These are phyloP conservation scores for Nemophila menziesii DNA, from an alignment of 257 asterid species.

Conservation along the genomic window DNA sequence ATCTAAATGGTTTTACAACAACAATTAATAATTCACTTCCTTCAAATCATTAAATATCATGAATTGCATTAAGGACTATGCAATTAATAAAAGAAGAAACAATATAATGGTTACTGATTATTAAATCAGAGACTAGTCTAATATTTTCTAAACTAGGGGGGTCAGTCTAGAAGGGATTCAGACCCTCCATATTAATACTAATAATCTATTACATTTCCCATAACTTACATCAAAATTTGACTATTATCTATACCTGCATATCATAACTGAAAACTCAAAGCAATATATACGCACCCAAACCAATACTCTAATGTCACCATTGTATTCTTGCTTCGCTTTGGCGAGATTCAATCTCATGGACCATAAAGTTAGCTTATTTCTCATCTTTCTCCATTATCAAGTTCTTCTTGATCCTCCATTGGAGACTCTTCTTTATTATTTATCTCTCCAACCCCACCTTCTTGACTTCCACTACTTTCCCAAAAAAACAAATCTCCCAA, in stretches of 20 bases:
- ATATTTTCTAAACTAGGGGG: background rate
- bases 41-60: too few species aligned
- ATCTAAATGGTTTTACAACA: too few species aligned
- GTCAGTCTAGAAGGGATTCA: background rate
- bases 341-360: conserved; percentile 3
- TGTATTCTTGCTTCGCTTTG: conserved; percentile 3
- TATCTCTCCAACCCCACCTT: conserved; percentile 41
- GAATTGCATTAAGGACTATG: too few species aligned
- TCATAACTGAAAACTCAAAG: background rate
- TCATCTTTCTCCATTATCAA: conserved; percentile 83
- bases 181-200: background rate
- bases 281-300: background rate
- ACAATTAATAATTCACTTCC: too few species aligned
- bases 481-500: conserved; percentile 43
- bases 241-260: background rate
- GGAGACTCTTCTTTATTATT: conserved; percentile 63
- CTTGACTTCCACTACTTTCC: conserved; percentile 34
- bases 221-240: background rate
- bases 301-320: background rate
- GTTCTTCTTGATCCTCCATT: conserved; percentile 94
- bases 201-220: background rate
- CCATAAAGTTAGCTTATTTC: background rate
- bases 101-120: too few species aligned
- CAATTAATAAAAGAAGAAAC: too few species aligned
- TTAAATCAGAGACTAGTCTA: too few species aligned